Conservation (phyloP, 305 asterid genomes). For the Fraxinus velutina region DNA sequence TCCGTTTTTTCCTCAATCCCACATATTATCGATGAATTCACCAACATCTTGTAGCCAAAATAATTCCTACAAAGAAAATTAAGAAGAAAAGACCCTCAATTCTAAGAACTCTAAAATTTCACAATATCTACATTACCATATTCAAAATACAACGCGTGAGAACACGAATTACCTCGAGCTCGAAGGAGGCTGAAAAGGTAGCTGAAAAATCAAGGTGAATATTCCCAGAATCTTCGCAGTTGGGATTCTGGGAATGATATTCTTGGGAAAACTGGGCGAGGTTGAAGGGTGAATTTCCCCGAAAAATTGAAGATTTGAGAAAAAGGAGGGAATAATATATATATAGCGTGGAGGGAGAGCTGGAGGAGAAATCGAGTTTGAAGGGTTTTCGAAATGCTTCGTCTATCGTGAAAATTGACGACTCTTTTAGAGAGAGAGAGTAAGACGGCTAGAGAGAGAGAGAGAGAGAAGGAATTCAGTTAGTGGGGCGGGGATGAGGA, state of each 20-base stretch:
- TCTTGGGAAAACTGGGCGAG: background rate
- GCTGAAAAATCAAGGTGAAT: background rate
- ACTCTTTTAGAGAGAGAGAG: slow-evolving; percentile 20
- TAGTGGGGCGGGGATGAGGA: background rate
- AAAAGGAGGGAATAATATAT: slow-evolving; percentile 15
- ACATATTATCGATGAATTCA: slow-evolving; percentile 28
- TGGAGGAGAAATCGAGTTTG: slow-evolving; percentile 9
- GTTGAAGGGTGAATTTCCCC: slow-evolving; percentile 8
- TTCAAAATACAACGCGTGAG: background rate
- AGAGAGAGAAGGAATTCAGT: background rate
- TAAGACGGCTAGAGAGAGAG: background rate
- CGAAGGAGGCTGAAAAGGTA: background rate
- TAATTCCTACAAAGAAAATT: slow-evolving; percentile 25
- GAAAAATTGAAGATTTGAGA: slow-evolving; percentile 16
- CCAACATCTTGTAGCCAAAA: slow-evolving; percentile 21
- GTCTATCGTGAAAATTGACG: slow-evolving; percentile 25
- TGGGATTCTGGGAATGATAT: slow-evolving; percentile 6
- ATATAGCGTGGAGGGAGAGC: slow-evolving; percentile 23
- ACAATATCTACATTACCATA: background rate
- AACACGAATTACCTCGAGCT: slow-evolving; percentile 35
- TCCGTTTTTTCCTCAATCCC: slow-evolving; percentile 38
- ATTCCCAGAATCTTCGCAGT: background rate
- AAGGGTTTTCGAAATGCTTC: slow-evolving; percentile 24
- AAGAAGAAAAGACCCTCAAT: background rate
- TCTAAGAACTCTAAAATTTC: background rate